Evolutionary conservation across 768 basidiomycete species (phyloP), one percentile per base, ranked within the genome.

Genomic region (Ramaria rubella): DNA sequence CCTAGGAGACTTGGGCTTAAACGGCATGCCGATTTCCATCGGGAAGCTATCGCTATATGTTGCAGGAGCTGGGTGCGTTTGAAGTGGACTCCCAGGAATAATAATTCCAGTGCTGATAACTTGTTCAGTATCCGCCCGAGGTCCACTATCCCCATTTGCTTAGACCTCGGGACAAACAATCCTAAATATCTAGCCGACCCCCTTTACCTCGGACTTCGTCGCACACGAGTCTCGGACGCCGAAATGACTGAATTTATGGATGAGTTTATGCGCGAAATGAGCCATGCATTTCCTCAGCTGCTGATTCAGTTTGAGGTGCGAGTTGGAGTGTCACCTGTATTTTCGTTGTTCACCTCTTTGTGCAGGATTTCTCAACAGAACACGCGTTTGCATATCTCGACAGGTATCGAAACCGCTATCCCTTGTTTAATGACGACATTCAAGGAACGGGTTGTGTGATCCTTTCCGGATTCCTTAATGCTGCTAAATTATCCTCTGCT

Each of bases 1-100:
- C 57, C 72, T 96, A 19, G 94, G 89, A 15, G 88, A 89, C 64
- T 80, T 90, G 42, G 87, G 88, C 33, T 78, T 87, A 29, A 90
- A 90, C 65, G 87, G 87, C 12, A 89, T 90, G 87, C 85, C 86
- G 0, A 92, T 95, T 63, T 82, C 88, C 7, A 86, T 94, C 50
- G 94, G 94, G n/a, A 95, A 96, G 70, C 77, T 97, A 6, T 90
- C 88, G 17, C 78, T 96, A 17, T 95, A 94, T 67, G 77, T 93
- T 56, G 89, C 90, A 19, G 92, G 90, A 30, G 94, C 90, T 56
- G 93, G 93, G 88, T 88, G 69, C 61, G 75, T 64, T 43, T 57
- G 83, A 26, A 43, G 46, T 1, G 55, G 61, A 27, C 19, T 49
- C 15, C 21, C 19, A 17, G 5, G 12, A 14, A 38, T 6, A 44